Conservation (phyloP, 2,329 filamentous ascomycete species). For the Aspergillus sergii region DNA sequence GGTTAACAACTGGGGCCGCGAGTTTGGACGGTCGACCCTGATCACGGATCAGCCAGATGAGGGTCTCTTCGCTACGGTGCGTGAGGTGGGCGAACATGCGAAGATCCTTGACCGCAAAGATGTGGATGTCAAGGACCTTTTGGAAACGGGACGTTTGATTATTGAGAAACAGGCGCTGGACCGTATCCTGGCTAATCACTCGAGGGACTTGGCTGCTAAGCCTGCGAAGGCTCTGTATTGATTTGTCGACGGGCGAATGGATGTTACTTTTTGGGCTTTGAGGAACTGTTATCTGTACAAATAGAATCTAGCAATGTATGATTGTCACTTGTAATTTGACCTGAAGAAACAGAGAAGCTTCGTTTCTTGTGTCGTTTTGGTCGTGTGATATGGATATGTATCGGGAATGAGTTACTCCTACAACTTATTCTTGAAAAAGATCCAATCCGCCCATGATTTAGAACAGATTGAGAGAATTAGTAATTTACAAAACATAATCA, state of each 20-base stretch:
- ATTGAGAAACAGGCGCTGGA: constrained; percentile 81
- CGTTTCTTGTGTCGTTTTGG: background rate
- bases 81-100: constrained; percentile 66
- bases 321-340: constrained; percentile 9
- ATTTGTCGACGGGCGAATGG: constrained; percentile 7
- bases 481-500: background rate
- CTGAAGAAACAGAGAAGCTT: background rate
- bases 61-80: constrained; percentile 68
- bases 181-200: constrained; percentile 71
- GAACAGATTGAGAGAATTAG: background rate
- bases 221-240: constrained; percentile 39
- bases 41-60: constrained; percentile 66
- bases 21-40: constrained; percentile 71
- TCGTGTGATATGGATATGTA: background rate
- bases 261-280: background rate
- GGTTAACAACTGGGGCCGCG: constrained; percentile 69
- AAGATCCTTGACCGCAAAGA: constrained; percentile 71
- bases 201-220: constrained; percentile 41
- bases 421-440: background rate
- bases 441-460: background rate
- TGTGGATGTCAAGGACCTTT: constrained; percentile 92
- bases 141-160: constrained; percentile 82
- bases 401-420: background rate
- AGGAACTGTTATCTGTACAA: constrained; percentile 30
- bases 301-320: constrained; percentile 30